Evolutionary conservation across 164 flowering plant genomes (phyloP).

Genomic region (Piper betle): DNA sequence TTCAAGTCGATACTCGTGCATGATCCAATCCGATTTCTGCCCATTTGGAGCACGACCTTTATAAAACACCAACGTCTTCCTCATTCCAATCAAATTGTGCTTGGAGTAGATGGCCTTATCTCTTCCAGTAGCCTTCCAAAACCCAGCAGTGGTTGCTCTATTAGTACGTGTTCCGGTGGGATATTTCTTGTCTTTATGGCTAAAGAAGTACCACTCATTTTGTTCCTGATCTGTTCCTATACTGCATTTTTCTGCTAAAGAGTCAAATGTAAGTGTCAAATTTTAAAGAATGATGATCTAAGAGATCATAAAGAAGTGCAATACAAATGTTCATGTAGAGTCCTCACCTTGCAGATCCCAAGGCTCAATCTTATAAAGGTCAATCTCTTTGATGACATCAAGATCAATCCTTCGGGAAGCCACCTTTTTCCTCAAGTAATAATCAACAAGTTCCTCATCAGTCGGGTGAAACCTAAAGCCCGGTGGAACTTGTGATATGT

Average conservation of each 20-base stretch:
- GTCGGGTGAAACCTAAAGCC: conserved; percentile 94
- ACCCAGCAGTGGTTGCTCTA: conserved; percentile 90
- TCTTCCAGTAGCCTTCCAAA: conserved; percentile 98
- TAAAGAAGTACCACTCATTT: conserved; percentile 87
- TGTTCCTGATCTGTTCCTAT: conserved; percentile 68
- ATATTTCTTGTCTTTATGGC: conserved; percentile 97
- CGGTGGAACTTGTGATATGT: conserved; percentile 65
- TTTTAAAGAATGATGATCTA: neutral
- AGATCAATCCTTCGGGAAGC: conserved; percentile 70
- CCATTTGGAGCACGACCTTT: conserved; percentile 96
- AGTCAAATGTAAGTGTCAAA: too few species aligned
- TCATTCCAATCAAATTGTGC: conserved; percentile 75
- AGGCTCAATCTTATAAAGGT: conserved; percentile 93
- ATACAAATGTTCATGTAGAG: neutral
- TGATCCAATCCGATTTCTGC: conserved; percentile 90
- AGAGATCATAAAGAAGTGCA: too few species aligned
- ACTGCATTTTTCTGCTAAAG: conserved; percentile 52
- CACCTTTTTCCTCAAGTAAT: conserved; percentile 75
- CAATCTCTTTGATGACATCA: conserved; percentile 86
- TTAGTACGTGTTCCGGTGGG: conserved; percentile 97
- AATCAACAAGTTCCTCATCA: conserved; percentile 94
- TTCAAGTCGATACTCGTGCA: conserved; percentile 95
- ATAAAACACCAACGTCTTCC: conserved; percentile 86
- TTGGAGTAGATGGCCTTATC: conserved; percentile 79
- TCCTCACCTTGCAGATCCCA: conserved; percentile 94